Evolutionary conservation across 2,329 filamentous ascomycete genomes (phyloP).

Genomic region (Sarocladium brachiariae): DNA sequence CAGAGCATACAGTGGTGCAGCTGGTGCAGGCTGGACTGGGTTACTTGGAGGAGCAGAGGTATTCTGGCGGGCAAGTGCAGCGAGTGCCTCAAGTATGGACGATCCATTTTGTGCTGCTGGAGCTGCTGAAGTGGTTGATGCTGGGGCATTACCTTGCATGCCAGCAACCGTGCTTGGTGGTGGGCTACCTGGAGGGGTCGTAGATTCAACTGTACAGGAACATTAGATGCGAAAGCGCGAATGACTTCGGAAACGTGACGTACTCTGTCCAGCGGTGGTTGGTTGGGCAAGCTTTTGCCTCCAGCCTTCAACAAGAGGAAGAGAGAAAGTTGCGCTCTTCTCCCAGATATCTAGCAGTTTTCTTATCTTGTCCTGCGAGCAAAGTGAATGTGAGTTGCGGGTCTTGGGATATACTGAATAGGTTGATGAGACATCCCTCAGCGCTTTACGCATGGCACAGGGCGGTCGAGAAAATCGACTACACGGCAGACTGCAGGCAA

Average conservation of each 20-base stretch:
- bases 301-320: conserved; percentile 71
- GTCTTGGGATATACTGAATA: background rate
- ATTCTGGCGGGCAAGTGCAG: conserved; percentile 74
- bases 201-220: conserved; percentile 10
- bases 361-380: conserved; percentile 75
- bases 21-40: conserved; percentile 20
- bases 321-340: conserved; percentile 84
- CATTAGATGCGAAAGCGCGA: background rate
- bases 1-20: conserved; percentile 30
- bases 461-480: conserved; percentile 11
- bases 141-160: conserved; percentile 20
- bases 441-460: background rate
- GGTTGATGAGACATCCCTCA: conserved; percentile 11
- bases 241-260: conserved; percentile 28
- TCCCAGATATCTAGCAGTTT: conserved; percentile 98
- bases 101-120: conserved; percentile 35
- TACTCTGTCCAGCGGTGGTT: conserved; percentile 49
- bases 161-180: conserved; percentile 38
- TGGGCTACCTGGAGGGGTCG: conserved; percentile 59
- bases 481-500: background rate
- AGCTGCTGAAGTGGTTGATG: conserved; percentile 23
- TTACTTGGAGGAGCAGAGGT: conserved; percentile 39
- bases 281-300: conserved; percentile 68
- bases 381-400: conserved; percentile 11
- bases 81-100: conserved; percentile 71